Evolutionary conservation across 345 rosid genomes (phyloP), one percentile per base, ranked within the genome.

Genomic region (Populus deltoides): DNA sequence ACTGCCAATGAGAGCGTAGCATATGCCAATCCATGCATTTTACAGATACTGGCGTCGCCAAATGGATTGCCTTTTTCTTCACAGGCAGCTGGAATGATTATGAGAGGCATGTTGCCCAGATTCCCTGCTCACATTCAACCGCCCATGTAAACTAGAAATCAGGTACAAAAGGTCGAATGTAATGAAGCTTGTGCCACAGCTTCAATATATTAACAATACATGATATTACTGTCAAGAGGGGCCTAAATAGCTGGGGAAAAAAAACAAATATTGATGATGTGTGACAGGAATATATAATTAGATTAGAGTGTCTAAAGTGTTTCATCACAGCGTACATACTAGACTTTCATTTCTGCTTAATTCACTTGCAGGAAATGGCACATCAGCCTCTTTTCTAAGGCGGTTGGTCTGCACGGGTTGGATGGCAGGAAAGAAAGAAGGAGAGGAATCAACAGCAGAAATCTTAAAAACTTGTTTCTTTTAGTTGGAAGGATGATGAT

Each of bases 1-100:
- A 88, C 92, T 68, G 91, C 90, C 85, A 85, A 71, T 6, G 91
- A 86, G 66, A 90, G 83, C 12, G 90, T 86, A 71, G 83, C 89
- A 79, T 88, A 88, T 55, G 91, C 88, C 80, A 81, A 25, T 31
- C 85, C 90, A 45, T 81, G 75, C 11, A 71, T 22, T 16, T 77
- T 76, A 77, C 91, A 87, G 38, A 75, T 43, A 3, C 78, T 83
- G 4, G 85, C 75, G 57, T 83, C 88, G 69, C 93, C 93, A 66
- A 88, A 87, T 33, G 89, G 89, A 80, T 85, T 83, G 18, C 79
- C 85, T 66, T 70, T 63, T 72, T 90, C 93, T 73, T 75, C 72
- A 71, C 93, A 90, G 17, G 87, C 85, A 27, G 90, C 88, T 8
- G 90, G 91, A 66, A 88, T 57, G 57, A 90, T 83, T 24, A 90